Evolutionary conservation across 352 stramenopile genomes (phyloP), one percentile per base, ranked within the genome.

Genomic region (Globisporangium sylvaticum): DNA sequence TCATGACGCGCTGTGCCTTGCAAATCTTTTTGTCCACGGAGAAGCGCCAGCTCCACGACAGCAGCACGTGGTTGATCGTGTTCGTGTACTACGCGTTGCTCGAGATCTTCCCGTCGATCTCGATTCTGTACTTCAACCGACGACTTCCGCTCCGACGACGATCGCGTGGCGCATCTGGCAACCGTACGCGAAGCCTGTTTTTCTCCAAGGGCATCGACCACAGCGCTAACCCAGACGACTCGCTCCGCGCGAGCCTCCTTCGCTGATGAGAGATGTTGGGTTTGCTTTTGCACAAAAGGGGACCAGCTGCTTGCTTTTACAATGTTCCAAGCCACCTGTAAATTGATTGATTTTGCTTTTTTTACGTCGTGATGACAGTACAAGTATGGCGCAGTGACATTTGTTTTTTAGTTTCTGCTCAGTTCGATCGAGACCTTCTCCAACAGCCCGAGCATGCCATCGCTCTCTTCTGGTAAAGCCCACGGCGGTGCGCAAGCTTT

Each of bases 401-500:
- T 20, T 12, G 20, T 44, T 25, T 3, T 25, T 31, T 69, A 58
- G 12, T 64, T 61, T 18, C 24, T 54, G 65, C 42, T 32, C 32
- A 87, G 69, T 39, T 91, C 80, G 5, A 69, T 71, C 29, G 81
- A 90, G 14, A 93, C 84, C 67, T 90, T 55, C 53, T 82, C 68
- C 24, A 97, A 77, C 58, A 96, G 68, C 66, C 88, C 74, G 15
- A 99, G 83, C 81, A 98, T 98, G 53, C 80, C 76, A 63, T 97
- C 72, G 75, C 98, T 99, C 73, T 99, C 95, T 52, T 96, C 90
- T 10, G 74, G 74, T 24, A 83, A 97, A 34, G n/a, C 97, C 97
- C 71, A 99, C 97, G 39, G 96, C 98, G 8, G 97, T 91, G 64
- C 97, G 92, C 67, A 99, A 79, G 68, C 97, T n/a, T n/a, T n/a